Evolutionary conservation across 352 stramenopile genomes (phyloP).

Genomic region (Phytophthora palmivora): DNA sequence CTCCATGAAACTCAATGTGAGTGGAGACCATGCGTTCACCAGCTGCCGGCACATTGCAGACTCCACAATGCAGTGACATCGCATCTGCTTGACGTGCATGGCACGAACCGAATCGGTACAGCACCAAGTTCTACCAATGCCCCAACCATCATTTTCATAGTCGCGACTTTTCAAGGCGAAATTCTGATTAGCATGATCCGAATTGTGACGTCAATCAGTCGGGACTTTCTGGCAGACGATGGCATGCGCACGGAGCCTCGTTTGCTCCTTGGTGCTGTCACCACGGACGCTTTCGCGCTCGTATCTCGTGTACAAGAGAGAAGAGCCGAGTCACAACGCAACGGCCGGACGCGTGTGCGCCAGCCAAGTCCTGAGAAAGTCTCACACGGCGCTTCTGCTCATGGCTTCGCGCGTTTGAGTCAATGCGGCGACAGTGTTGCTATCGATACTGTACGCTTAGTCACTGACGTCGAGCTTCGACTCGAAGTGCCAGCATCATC

Average conservation of each 20-base stretch:
- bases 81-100: constrained; percentile 14
- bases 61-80: too few species aligned
- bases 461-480: constrained; percentile 5
- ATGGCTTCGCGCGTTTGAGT: constrained; percentile 13
- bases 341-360: constrained; percentile 11
- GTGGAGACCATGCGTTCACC: not conserved
- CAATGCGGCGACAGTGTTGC: constrained; percentile 18
- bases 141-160: constrained; percentile 22
- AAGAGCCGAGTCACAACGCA: constrained; percentile 19
- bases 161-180: constrained; percentile 31
- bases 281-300: constrained; percentile 7
- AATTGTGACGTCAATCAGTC: constrained; percentile 18
- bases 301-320: constrained; percentile 10
- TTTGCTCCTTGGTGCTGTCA: constrained; percentile 19
- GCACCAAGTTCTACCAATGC: not conserved
- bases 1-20: not conserved
- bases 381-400: constrained; percentile 25
- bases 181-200: constrained; percentile 21
- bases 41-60: constrained; percentile 10
- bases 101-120: constrained; percentile 2
- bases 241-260: constrained; percentile 10
- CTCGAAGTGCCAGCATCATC: constrained; percentile 15
- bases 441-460: constrained; percentile 2
- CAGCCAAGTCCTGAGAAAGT: constrained; percentile 25
- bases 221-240: constrained; percentile 24